These are phyloP conservation scores for Dothiorella sarmentorum DNA, from an alignment of 2,329 filamentous ascomycete genomes.

Conservation along the genomic window DNA sequence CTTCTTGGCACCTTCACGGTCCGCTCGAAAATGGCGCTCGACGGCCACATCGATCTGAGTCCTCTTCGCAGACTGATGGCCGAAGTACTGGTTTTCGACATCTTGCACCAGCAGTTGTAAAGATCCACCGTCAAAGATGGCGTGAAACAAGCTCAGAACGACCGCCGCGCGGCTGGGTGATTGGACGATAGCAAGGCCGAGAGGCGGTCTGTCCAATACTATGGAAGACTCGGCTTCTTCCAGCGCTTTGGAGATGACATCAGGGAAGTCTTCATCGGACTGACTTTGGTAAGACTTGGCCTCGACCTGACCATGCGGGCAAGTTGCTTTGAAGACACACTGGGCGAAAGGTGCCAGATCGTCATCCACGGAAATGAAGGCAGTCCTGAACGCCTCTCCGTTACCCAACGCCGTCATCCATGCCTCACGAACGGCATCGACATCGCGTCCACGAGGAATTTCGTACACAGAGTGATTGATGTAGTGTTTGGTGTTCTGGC, in stretches of 20 bases:
- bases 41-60: conserved; percentile 61
- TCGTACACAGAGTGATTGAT: conserved; percentile 18
- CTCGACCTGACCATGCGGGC: neutral
- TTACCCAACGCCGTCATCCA: conserved; percentile 7
- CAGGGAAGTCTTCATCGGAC: neutral
- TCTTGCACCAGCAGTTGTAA: conserved; percentile 65
- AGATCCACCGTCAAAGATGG: conserved; percentile 76
- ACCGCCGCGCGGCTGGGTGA: conserved; percentile 30
- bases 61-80: conserved; percentile 43
- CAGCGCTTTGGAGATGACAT: neutral
- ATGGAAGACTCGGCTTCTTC: conserved; percentile 13
- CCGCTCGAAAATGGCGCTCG: conserved; percentile 47
- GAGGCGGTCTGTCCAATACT: neutral
- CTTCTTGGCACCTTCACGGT: conserved; percentile 46
- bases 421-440: neutral
- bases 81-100: conserved; percentile 56
- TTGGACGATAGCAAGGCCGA: conserved; percentile 16
- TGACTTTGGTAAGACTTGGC: neutral
- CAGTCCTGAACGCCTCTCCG: conserved; percentile 8
- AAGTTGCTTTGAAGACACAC: conserved; percentile 4
- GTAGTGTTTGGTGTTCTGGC: neutral
- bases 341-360: conserved; percentile 17
- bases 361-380: conserved; percentile 14
- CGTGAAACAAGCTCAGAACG: conserved; percentile 62
- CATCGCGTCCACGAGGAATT: neutral